These are phyloP conservation scores for Naganishia onofrii DNA, from an alignment of 768 basidiomycete genomes.

Conservation along the genomic window DNA sequence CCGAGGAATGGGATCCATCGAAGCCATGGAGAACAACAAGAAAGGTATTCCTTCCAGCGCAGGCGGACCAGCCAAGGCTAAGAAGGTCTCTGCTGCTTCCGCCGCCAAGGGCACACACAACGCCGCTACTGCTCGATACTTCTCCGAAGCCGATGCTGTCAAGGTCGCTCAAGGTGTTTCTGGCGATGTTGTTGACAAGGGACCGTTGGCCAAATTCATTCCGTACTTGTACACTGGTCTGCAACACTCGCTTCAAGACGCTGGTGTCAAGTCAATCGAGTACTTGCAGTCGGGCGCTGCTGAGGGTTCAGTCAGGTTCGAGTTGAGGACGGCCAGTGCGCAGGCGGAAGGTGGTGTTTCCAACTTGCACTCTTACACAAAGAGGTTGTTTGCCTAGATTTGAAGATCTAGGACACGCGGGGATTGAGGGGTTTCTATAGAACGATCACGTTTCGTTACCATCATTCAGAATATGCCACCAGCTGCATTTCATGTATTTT, in stretches of 20 bases:
- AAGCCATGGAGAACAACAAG: constrained; percentile 56
- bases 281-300: constrained; percentile 68
- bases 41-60: constrained; percentile 44
- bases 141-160: constrained; percentile 84
- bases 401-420: neutral
- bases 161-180: constrained; percentile 86
- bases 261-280: constrained; percentile 68
- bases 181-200: constrained; percentile 96
- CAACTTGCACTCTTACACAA: constrained; percentile 85
- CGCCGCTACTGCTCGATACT: constrained; percentile 93
- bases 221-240: constrained; percentile 59
- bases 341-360: constrained; percentile 95
- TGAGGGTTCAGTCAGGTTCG: constrained; percentile 73
- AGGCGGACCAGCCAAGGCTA: constrained; percentile 34
- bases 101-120: constrained; percentile 61
- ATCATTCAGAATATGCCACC: neutral
- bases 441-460: neutral
- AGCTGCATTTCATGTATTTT: constrained; percentile 14
- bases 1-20: constrained; percentile 93
- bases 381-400: constrained; percentile 46
- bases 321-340: constrained; percentile 81
- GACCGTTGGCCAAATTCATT: constrained; percentile 85
- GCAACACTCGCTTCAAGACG: constrained; percentile 92
- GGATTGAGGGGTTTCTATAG: neutral
- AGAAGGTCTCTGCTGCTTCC: constrained; percentile 34